Percentiles rank a stretch among this genome's conserved stretches.
Evolutionary conservation across 1,284 basidiomycete species (phyloP).

Genomic region (Ganoderma sp.): DNA sequence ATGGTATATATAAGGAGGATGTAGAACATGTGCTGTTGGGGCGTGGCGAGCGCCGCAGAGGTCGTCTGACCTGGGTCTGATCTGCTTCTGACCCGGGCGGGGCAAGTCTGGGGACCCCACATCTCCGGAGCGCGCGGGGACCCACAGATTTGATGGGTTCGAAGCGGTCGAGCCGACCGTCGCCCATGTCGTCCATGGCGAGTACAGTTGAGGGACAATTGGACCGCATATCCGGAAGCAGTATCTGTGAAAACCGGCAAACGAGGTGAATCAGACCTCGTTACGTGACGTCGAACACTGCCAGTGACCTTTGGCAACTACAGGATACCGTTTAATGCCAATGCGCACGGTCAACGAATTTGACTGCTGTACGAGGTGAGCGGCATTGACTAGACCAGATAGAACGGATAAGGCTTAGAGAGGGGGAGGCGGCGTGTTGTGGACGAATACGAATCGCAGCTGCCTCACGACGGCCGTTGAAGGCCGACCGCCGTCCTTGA

Average conservation of each 20-base stretch:
- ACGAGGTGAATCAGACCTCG: neutral
- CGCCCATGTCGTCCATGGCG: neutral
- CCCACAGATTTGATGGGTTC: neutral
- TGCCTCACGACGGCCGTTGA: neutral
- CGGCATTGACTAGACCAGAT: neutral
- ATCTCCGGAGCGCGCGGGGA: constrained; percentile 6
- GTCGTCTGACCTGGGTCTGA: constrained; percentile 24
- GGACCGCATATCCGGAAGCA: neutral
- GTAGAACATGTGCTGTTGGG: constrained; percentile 10
- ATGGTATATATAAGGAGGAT: constrained; percentile 18
- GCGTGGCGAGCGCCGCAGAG: constrained; percentile 18
- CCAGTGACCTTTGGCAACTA: neutral
- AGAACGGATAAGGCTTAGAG: neutral
- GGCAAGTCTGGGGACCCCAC: constrained; percentile 22
- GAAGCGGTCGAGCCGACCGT: constrained; percentile 2
- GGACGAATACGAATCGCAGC: neutral
- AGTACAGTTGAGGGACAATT: neutral
- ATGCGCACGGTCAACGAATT: neutral
- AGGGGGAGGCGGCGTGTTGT: neutral
- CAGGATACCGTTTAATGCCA: too few relatives aligned
- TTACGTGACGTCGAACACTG: neutral
- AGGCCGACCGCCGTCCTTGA: neutral
- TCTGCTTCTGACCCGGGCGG: constrained; percentile 5
- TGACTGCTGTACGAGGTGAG: neutral
- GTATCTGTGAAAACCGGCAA: neutral